Conservation (phyloP, 495 filamentous ascomycete genomes). For the Xylaria curta region DNA sequence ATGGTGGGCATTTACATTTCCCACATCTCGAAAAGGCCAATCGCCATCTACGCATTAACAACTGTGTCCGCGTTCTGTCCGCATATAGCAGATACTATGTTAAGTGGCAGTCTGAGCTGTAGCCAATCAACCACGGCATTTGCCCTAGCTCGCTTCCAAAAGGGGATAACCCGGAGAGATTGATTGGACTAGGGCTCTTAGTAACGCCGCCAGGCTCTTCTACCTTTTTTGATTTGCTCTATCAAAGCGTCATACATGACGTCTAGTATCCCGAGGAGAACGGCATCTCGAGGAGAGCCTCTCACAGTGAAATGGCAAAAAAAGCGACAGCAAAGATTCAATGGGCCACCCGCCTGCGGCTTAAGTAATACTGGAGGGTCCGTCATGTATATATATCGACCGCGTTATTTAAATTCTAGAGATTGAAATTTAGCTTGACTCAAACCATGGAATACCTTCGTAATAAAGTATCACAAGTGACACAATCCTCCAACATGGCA, state of each 20-base stretch:
- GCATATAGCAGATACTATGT: no score
- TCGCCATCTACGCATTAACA: not conserved
- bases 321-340: not conserved
- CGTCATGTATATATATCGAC: constrained; percentile 7
- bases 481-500: constrained; percentile 27
- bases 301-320: not conserved
- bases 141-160: constrained; percentile 1
- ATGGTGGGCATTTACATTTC: not conserved
- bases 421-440: not conserved
- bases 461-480: not conserved
- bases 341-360: no score
- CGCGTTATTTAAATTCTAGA: not conserved
- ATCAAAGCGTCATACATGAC: not conserved
- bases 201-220: not conserved
- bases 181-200: not conserved
- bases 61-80: not conserved
- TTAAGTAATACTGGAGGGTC: not conserved
- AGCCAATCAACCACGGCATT: not conserved
- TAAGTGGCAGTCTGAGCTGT: not conserved
- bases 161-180: not conserved
- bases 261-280: not conserved
- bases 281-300: not conserved
- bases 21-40: not conserved
- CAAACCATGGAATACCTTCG: not conserved
- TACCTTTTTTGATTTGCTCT: not conserved